These are phyloP conservation scores for Uncinocarpus reesii DNA, from an alignment of 2,329 filamentous ascomycete genomes.

Conservation along the genomic window DNA sequence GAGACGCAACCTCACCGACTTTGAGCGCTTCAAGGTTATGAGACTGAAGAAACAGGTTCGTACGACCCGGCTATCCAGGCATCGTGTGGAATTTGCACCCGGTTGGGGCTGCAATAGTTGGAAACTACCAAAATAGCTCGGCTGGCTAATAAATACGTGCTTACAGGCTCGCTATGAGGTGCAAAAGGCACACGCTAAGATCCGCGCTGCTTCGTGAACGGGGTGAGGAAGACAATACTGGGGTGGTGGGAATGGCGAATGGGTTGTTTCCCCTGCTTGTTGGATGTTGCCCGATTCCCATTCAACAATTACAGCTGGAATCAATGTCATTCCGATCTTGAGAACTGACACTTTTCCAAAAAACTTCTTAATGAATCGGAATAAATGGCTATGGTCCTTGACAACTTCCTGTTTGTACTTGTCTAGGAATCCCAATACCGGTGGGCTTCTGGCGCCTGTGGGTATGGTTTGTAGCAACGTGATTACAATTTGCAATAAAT, in stretches of 20 bases:
- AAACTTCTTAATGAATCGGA: constrained; percentile 9
- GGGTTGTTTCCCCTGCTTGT: constrained; percentile 12
- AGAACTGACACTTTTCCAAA: constrained; percentile 15
- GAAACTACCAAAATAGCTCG: background rate
- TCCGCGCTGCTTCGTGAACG: constrained; percentile 59
- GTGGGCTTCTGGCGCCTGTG: constrained; percentile 13
- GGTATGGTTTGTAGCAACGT: constrained; percentile 12
- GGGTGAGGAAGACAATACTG: constrained; percentile 28
- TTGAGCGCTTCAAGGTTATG: constrained; percentile 99
- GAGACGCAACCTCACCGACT: constrained; percentile 89
- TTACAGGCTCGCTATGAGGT: constrained; percentile 77
- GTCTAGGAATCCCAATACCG: constrained; percentile 10
- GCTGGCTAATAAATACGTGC: constrained; percentile 9
- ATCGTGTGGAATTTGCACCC: too few relatives aligned
- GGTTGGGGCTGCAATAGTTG: background rate
- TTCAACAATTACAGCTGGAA: constrained; percentile 17
- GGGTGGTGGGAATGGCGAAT: constrained; percentile 23
- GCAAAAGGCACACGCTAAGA: constrained; percentile 89
- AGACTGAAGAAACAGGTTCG: constrained; percentile 96
- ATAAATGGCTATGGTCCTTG: constrained; percentile 13
- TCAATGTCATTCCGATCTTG: constrained; percentile 18
- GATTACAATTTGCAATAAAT: constrained; percentile 12
- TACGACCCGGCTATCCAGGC: constrained; percentile 18
- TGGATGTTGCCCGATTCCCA: constrained; percentile 10
- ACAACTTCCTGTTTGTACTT: constrained; percentile 12